A percentile compares a stretch with the other conserved stretches of the same genome.
These are phyloP conservation scores for Apophysomyces elegans DNA, from an alignment of 371 early-diverging fungal genomes.

Conservation along the genomic window DNA sequence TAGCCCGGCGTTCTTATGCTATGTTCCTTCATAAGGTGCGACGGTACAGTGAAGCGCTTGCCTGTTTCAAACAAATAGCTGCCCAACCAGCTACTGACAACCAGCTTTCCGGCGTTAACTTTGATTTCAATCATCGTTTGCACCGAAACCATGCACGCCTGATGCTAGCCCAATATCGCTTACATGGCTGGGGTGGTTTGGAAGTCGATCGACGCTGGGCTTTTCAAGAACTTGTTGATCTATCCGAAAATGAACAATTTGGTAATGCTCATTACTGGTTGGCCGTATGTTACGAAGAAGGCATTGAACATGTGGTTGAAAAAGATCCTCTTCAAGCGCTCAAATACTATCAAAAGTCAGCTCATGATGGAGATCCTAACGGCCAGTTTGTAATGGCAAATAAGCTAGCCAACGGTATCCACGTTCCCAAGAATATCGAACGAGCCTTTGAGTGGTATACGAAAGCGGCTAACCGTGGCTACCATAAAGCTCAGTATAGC, in stretches of 20 bases:
- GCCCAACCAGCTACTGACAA: not conserved
- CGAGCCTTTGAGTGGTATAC: constrained; percentile 56
- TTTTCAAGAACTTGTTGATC: constrained; percentile 29
- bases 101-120: not conserved
- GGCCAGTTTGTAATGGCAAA: constrained; percentile 40
- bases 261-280: constrained; percentile 42
- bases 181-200: constrained; percentile 36
- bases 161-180: constrained; percentile 42
- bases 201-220: constrained; percentile 26
- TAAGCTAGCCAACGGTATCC: constrained; percentile 46
- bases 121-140: constrained; percentile 18
- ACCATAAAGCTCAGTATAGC: constrained; percentile 42
- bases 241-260: constrained; percentile 26
- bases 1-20: constrained; percentile 18
- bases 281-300: constrained; percentile 44
- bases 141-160: constrained; percentile 24
- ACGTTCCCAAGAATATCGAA: constrained; percentile 32
- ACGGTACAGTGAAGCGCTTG: constrained; percentile 11
- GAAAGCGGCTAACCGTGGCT: constrained; percentile 52
- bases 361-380: constrained; percentile 29
- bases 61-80: constrained; percentile 12
- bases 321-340: constrained; percentile 26
- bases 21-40: constrained; percentile 13
- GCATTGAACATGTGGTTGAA: constrained; percentile 10
- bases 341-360: constrained; percentile 33